Percentiles rank a stretch among this genome's conserved stretches.
Evolutionary conservation across 2,329 filamentous ascomycete species (phyloP).

Genomic region (Diatrype stigma): DNA sequence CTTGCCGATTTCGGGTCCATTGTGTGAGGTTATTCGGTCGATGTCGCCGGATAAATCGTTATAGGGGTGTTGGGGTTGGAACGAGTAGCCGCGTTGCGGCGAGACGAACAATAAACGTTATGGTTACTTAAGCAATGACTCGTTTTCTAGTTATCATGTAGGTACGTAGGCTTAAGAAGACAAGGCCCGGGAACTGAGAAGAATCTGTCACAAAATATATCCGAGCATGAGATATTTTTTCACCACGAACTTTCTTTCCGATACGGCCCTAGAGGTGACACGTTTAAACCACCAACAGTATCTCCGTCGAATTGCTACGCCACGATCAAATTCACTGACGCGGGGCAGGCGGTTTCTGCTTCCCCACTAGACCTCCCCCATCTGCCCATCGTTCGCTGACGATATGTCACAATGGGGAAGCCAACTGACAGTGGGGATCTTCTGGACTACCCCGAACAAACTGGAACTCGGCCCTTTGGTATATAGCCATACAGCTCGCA

Average conservation of each 20-base stretch:
- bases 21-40: background rate
- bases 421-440: background rate
- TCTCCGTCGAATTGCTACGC: background rate
- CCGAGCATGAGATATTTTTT: too few relatives aligned
- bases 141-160: background rate
- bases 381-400: background rate
- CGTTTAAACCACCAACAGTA: background rate
- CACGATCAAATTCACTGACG: background rate
- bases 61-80: too few relatives aligned
- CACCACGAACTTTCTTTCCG: too few relatives aligned
- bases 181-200: background rate
- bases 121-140: too few relatives aligned
- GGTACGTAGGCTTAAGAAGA: too few relatives aligned
- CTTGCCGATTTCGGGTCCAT: constrained; percentile 25
- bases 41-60: too few relatives aligned
- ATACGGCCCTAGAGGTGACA: too few relatives aligned
- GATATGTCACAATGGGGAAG: background rate
- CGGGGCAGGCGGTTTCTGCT: background rate
- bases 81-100: too few relatives aligned
- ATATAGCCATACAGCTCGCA: background rate
- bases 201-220: background rate
- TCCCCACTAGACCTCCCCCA: constrained; percentile 1
- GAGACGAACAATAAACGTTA: too few relatives aligned
- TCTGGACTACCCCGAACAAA: background rate
- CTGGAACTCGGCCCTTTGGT: too few relatives aligned